A percentile compares a stretch with the other conserved stretches of the same genome.
These are phyloP conservation scores for Calonectria naviculata DNA, from an alignment of 2,329 filamentous ascomycete species.

Conservation along the genomic window DNA sequence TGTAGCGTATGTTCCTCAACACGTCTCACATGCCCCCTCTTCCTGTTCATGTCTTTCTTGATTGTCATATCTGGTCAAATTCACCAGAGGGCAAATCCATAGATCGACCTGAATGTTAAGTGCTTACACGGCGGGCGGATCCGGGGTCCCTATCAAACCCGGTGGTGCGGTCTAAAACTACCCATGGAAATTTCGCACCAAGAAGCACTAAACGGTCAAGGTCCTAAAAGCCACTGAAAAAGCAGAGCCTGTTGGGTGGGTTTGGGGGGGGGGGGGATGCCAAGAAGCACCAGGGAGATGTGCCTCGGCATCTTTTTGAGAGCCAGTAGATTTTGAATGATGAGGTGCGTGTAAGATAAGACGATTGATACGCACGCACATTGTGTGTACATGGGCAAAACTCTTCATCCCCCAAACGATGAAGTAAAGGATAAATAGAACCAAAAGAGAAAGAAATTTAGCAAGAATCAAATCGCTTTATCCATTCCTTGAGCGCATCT, in stretches of 20 bases:
- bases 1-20: background rate
- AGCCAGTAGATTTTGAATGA: background rate
- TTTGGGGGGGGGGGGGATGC: background rate
- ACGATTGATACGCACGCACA: background rate
- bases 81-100: background rate
- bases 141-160: background rate
- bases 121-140: background rate
- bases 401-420: too few relatives aligned
- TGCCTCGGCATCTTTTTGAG: slow-evolving; percentile 12
- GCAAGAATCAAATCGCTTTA: too few relatives aligned
- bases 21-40: background rate
- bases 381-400: too few relatives aligned
- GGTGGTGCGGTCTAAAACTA: background rate
- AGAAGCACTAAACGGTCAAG: background rate
- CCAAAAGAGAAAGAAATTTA: background rate
- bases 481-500: too few relatives aligned
- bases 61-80: background rate
- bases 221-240: background rate
- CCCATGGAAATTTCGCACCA: background rate
- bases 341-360: background rate
- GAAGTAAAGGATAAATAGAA: too few relatives aligned
- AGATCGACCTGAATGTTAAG: background rate
- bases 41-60: background rate
- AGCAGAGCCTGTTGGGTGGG: background rate
- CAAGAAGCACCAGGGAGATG: background rate